Percentiles rank a stretch among this genome's conserved stretches.
Conservation (phyloP, 2,329 filamentous ascomycete species). For the Monilinia fructicola region DNA sequence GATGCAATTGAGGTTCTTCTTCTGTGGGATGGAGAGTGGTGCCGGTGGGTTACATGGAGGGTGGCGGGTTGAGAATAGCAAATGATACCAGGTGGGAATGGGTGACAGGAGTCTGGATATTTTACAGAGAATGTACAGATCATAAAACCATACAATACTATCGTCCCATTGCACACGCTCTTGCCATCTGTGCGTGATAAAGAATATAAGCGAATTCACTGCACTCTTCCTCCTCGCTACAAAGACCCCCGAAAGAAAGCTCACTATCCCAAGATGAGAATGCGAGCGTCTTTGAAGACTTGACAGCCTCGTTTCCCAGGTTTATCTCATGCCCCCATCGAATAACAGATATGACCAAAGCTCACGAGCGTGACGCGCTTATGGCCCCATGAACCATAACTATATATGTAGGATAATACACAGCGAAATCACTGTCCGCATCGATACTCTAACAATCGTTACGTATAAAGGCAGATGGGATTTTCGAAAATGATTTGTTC, state of each 20-base stretch:
- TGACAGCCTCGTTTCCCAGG: too few relatives aligned
- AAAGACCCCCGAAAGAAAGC: too few relatives aligned
- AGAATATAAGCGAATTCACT: too few relatives aligned
- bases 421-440: not conserved
- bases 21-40: not conserved
- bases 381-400: not conserved
- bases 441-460: not conserved
- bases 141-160: not conserved
- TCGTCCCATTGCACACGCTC: too few relatives aligned
- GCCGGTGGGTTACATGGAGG: not conserved
- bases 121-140: too few relatives aligned
- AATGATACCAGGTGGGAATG: too few relatives aligned
- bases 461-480: not conserved
- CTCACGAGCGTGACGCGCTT: not conserved
- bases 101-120: not conserved
- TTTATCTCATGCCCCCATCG: not conserved
- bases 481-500: slow-evolving; percentile 1
- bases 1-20: too few relatives aligned
- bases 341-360: not conserved
- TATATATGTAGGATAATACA: not conserved
- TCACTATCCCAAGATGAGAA: too few relatives aligned
- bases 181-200: too few relatives aligned
- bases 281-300: too few relatives aligned
- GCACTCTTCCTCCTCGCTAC: not conserved
- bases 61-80: too few relatives aligned